Conservation (phyloP, 805 yeast species). For the Kluyveromyces lactis region DNA sequence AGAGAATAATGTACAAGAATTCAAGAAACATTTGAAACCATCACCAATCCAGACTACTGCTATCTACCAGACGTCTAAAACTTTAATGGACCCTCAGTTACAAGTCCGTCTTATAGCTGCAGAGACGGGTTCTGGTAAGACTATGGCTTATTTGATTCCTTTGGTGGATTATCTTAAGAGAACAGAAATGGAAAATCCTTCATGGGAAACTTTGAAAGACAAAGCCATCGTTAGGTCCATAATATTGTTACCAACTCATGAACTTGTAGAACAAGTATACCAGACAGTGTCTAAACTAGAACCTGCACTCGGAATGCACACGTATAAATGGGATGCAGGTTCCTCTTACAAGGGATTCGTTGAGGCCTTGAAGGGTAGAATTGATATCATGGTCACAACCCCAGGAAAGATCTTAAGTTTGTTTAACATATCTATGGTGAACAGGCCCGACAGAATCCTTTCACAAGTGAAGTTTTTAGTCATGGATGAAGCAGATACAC, state of each 20-base stretch:
- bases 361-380: constrained; percentile 39
- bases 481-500: constrained; percentile 90
- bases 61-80: constrained; percentile 32
- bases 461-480: constrained; percentile 52
- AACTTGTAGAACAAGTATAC: constrained; percentile 74
- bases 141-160: constrained; percentile 84
- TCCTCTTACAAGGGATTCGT: constrained; percentile 47
- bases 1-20: constrained; percentile 4
- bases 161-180: constrained; percentile 59
- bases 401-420: constrained; percentile 58
- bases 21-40: constrained; percentile 33
- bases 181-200: constrained; percentile 35
- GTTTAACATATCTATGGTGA: constrained; percentile 28
- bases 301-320: constrained; percentile 33
- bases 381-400: constrained; percentile 79
- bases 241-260: constrained; percentile 84
- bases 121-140: constrained; percentile 95
- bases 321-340: constrained; percentile 56
- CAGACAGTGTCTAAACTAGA: constrained; percentile 30
- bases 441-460: constrained; percentile 33
- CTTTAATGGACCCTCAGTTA: constrained; percentile 32
- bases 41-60: constrained; percentile 82
- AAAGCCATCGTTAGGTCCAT: constrained; percentile 55
- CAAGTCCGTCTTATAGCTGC: constrained; percentile 80
- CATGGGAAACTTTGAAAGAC: constrained; percentile 27